Base-by-base conservation (phyloP, 305 asterid genomes). In the Fraxinus dipetala region DNA sequence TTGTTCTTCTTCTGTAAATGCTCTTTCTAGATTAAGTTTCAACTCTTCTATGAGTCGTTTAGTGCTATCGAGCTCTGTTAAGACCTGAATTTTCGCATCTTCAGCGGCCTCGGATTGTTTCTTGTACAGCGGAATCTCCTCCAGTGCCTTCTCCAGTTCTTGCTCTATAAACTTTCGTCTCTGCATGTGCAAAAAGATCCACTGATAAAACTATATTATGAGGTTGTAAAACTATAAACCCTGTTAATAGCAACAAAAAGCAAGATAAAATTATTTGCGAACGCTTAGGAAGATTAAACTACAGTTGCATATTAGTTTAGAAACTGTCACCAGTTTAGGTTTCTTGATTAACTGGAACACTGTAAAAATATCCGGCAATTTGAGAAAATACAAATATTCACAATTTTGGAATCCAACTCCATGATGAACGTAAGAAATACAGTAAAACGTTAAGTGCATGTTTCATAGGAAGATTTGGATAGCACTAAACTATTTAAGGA, bases 21-120 rank as follows among this genome's bases (percentile, higher is more conserved):
- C 97, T 90, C 92, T 85, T 85, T 96, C 98, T 9, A 95, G 92
- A 77, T 95, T 95, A 56, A 95, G 95, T 89, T 96, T 96, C 78
- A 96, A 65, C 83, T 95, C 99, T 79, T 96, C 99, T 5, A 96
- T 89, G 5, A 93, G 90, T 38, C 93, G 80, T 76, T 93, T 92
- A 3, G 98, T 96, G 91, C 92, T 85, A 73, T 95, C 95, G 1
- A 96, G 88, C 85, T 96, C 94, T 84, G 92, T 92, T 1, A 93
- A 79, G n/a, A 91, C 94, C 45, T 88, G 92, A 6, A 38, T 10
- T 84, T 93, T 96, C 1, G 94, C 92, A 75, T 90, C 96, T 80
- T 96, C 98, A 1, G 99, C 98, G 2, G 88, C 91, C 85, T 90
- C 88, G 0, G 92, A 90, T 84, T 92, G 91, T 51, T 89, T 86